Evolutionary conservation across 495 filamentous ascomycete genomes (phyloP).

Genomic region (Terfezia boudieri): DNA sequence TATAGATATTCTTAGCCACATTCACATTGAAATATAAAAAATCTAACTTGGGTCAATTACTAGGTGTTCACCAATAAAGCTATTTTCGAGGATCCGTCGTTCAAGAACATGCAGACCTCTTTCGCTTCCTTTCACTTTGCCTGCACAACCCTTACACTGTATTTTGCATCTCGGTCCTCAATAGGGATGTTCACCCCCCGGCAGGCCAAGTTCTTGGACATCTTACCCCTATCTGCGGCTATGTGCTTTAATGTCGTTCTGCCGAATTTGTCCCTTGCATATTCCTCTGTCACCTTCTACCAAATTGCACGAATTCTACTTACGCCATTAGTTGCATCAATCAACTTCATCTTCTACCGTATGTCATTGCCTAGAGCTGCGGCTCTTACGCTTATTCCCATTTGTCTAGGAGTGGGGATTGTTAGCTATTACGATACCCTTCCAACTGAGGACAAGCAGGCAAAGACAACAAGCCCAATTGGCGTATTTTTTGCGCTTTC

Average conservation of each 20-base stretch:
- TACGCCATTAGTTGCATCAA: constrained; percentile 41
- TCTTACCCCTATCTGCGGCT: constrained; percentile 40
- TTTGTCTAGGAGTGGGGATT: constrained; percentile 44
- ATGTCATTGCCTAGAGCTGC: constrained; percentile 33
- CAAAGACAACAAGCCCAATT: constrained; percentile 29
- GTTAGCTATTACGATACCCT: constrained; percentile 52
- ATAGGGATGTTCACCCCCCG: constrained; percentile 39
- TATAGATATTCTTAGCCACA: constrained; percentile 15
- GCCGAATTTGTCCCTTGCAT: constrained; percentile 50
- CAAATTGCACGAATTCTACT: constrained; percentile 50
- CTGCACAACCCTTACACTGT: constrained; percentile 43
- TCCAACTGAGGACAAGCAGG: constrained; percentile 24
- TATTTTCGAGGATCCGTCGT: constrained; percentile 43
- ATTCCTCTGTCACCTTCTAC: constrained; percentile 52
- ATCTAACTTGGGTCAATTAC: neutral
- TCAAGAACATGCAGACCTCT: constrained; percentile 42
- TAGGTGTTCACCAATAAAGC: constrained; percentile 61
- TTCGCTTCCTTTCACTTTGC: constrained; percentile 56
- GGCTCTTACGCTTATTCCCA: constrained; percentile 34
- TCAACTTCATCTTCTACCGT: constrained; percentile 44
- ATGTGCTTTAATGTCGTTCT: constrained; percentile 54
- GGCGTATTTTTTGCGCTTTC: constrained; percentile 40
- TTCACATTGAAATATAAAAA: neutral
- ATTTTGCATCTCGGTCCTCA: constrained; percentile 36
- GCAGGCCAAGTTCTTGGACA: constrained; percentile 30